Percentiles rank a stretch among this genome's conserved stretches.
Conservation (phyloP, 345 rosid species). For the Sisymbrium irio region DNA sequence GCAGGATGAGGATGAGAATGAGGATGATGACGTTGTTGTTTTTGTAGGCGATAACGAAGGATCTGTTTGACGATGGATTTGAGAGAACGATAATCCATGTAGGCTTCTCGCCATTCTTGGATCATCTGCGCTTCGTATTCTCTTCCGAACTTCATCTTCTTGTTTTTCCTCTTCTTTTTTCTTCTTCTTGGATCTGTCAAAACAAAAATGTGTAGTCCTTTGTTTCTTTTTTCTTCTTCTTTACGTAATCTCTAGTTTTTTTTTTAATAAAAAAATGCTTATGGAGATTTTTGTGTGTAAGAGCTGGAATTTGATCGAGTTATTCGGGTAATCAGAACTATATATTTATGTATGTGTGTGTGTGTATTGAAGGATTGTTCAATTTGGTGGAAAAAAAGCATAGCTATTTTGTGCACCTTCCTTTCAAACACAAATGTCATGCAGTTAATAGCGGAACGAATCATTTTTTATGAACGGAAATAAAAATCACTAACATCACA, state of each 20-base stretch:
- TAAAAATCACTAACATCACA: background rate
- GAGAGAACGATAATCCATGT: slow-evolving; percentile 70
- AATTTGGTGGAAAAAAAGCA: background rate
- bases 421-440: background rate
- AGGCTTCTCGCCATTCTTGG: slow-evolving; percentile 84
- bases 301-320: background rate
- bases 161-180: slow-evolving; percentile 38
- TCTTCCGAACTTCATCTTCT: slow-evolving; percentile 80
- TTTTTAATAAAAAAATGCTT: background rate
- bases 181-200: too few relatives aligned
- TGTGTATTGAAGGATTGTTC: too few relatives aligned
- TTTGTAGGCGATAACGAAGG: slow-evolving; percentile 26
- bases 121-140: slow-evolving; percentile 71
- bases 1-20: slow-evolving; percentile 14
- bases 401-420: background rate
- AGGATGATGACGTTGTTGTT: slow-evolving; percentile 17
- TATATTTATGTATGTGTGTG: background rate
- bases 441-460: background rate
- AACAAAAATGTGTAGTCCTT: background rate
- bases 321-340: background rate
- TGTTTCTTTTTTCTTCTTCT: background rate
- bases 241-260: background rate
- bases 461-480: background rate
- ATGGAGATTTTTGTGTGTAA: background rate
- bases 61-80: slow-evolving; percentile 54